phyloP scores from a whole-genome alignment of 345 rosid species.

The Turritis glabra region DNA sequence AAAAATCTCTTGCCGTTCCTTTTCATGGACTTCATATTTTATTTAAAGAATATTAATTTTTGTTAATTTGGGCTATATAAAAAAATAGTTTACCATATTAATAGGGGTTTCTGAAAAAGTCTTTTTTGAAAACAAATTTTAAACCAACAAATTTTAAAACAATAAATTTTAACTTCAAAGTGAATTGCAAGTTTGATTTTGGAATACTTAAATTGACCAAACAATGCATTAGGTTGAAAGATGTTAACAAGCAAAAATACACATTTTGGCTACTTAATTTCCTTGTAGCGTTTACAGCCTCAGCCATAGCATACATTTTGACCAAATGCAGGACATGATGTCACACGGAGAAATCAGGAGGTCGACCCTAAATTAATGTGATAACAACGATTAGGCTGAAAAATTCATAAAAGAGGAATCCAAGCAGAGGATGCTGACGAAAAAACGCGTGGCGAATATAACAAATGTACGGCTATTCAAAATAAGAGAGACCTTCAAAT shows the following conservation, averaged over 20 bases:
- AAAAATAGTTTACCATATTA: not conserved
- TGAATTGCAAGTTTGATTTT: too few species aligned
- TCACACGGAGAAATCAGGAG: too few species aligned
- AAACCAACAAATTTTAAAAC: not conserved
- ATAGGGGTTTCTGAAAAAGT: not conserved
- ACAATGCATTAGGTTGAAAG: too few species aligned
- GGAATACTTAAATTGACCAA: too few species aligned
- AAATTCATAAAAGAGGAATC: not conserved
- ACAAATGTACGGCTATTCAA: conserved; percentile 10
- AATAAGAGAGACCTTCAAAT: not conserved
- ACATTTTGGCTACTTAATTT: too few species aligned
- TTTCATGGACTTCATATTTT: conserved; percentile 9
- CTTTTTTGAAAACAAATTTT: not conserved
- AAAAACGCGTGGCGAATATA: conserved; percentile 35
- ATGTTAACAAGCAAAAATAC: too few species aligned
- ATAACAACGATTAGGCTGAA: too few species aligned
- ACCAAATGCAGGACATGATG: too few species aligned
- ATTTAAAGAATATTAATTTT: not conserved
- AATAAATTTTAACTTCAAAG: too few species aligned
- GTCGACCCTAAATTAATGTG: too few species aligned
- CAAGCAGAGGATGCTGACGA: conserved; percentile 25
- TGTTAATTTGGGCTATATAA: not conserved
- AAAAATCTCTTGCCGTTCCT: conserved; percentile 31
- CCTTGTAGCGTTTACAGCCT: too few species aligned
- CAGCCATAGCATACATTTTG: too few species aligned